Conservation (phyloP, 2,329 filamentous ascomycete species). For the Phialophora macrospora region DNA sequence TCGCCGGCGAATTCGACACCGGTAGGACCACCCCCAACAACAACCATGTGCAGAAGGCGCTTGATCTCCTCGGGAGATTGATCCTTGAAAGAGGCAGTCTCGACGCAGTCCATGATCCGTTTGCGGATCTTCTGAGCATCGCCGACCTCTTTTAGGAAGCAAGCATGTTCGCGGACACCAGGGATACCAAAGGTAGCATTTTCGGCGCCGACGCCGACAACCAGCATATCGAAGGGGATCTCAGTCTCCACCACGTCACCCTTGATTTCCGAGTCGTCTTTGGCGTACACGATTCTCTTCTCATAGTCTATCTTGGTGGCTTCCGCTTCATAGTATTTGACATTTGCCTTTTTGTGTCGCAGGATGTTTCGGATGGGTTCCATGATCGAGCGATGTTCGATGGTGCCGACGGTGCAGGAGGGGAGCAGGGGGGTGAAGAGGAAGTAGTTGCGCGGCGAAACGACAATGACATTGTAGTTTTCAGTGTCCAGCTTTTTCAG, state of each 20-base stretch:
- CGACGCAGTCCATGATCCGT: slow-evolving; percentile 99
- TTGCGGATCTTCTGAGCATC: slow-evolving; percentile 96
- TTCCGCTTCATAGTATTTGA: slow-evolving; percentile 98
- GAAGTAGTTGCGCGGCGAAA: slow-evolving; percentile 99
- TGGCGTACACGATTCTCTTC: slow-evolving; percentile 84
- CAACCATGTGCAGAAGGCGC: slow-evolving; percentile 97
- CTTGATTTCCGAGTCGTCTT: slow-evolving; percentile 91
- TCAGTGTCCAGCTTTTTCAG: slow-evolving; percentile 98
- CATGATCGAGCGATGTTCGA: slow-evolving; percentile 99
- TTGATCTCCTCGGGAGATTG: slow-evolving; percentile 86
- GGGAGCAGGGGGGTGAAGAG: slow-evolving; percentile 97
- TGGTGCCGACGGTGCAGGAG: slow-evolving; percentile 94
- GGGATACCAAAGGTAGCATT: slow-evolving; percentile 98
- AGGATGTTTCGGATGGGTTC: slow-evolving; percentile 96
- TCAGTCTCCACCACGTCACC: slow-evolving; percentile 80
- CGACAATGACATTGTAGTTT: slow-evolving; percentile 98
- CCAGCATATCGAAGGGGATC: slow-evolving; percentile 96
- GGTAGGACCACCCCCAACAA: slow-evolving; percentile 89
- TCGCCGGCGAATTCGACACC: slow-evolving; percentile 98
- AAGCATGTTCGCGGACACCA: slow-evolving; percentile 91
- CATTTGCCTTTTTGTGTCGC: slow-evolving; percentile 88
- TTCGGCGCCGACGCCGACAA: slow-evolving; percentile 95
- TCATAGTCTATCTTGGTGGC: slow-evolving; percentile 91
- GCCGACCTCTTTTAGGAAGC: slow-evolving; percentile 97
- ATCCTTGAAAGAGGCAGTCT: slow-evolving; percentile 98